Conservation (phyloP, 116 monocot genomes). For the Phalaenopsis hybrid region DNA sequence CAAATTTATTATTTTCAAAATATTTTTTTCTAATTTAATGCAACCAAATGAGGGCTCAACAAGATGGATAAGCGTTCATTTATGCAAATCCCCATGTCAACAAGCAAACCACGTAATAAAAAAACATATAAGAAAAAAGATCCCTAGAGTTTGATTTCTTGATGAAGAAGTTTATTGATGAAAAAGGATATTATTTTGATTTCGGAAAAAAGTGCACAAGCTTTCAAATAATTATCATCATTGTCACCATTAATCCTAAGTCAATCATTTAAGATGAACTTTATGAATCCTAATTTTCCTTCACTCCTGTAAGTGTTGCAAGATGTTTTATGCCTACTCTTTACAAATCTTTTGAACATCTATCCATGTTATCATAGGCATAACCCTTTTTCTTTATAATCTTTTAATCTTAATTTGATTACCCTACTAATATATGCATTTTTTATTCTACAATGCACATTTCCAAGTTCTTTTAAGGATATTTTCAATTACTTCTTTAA, state of each 20-base stretch:
- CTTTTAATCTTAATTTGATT: too few relatives aligned
- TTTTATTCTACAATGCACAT: too few relatives aligned
- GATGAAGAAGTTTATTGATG: not conserved
- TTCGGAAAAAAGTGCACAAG: not conserved
- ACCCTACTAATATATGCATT: too few relatives aligned
- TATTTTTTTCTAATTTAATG: not conserved
- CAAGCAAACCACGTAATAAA: slow-evolving; percentile 2
- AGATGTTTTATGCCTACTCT: not conserved
- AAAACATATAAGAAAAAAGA: not conserved
- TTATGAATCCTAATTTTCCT: not conserved
- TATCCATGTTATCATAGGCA: not conserved
- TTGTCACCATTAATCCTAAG: not conserved
- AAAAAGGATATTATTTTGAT: not conserved
- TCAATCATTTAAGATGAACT: not conserved
- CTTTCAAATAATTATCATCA: not conserved
- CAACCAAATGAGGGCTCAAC: not conserved
- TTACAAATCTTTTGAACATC: not conserved
- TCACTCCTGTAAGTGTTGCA: not conserved
- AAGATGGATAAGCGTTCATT: not conserved
- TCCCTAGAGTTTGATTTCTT: not conserved
- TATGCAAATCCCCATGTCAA: not conserved
- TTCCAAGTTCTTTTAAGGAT: too few relatives aligned
- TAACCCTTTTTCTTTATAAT: not conserved
- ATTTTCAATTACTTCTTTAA: too few relatives aligned
- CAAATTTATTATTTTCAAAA: not conserved